Conservation (phyloP, 1,139 yeast genomes). For the Scheffersomyces parashehatae region DNA sequence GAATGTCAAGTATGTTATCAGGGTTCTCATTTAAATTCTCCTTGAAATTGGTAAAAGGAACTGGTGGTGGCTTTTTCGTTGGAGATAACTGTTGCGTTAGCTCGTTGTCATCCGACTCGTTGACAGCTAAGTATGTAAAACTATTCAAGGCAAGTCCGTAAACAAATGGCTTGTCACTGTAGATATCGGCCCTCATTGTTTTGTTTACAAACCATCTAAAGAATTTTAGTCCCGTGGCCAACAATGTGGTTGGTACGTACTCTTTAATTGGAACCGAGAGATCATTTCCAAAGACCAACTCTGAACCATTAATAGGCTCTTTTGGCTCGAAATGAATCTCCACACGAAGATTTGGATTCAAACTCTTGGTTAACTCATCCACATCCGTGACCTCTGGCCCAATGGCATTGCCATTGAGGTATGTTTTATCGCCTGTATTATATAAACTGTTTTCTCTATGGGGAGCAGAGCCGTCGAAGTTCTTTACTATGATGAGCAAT, state of each 20-base stretch:
- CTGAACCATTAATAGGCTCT: constrained; percentile 48
- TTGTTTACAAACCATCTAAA: constrained; percentile 62
- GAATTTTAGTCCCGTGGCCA: constrained; percentile 53
- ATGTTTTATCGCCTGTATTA: constrained; percentile 31
- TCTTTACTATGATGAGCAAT: constrained; percentile 40
- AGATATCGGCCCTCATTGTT: constrained; percentile 63
- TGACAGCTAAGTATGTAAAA: constrained; percentile 41
- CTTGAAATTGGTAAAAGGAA: constrained; percentile 6
- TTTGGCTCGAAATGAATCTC: constrained; percentile 42
- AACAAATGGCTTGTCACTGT: constrained; percentile 58
- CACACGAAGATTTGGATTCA: constrained; percentile 34
- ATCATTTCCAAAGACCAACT: constrained; percentile 68
- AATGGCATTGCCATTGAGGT: constrained; percentile 26
- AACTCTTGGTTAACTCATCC: constrained; percentile 8
- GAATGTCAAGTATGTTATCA: constrained; percentile 27
- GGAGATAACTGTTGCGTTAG: neutral
- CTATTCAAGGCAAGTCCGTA: constrained; percentile 65
- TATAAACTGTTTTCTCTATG: constrained; percentile 38
- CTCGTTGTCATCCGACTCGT: constrained; percentile 7
- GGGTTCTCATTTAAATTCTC: constrained; percentile 26
- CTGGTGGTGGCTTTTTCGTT: neutral
- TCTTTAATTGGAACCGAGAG: constrained; percentile 61
- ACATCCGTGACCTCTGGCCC: constrained; percentile 9
- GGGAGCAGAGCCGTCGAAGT: constrained; percentile 46
- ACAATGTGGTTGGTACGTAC: constrained; percentile 52